These are phyloP conservation scores for Prunus dulcis DNA, from an alignment of 306 rosid species.

Conservation along the genomic window DNA sequence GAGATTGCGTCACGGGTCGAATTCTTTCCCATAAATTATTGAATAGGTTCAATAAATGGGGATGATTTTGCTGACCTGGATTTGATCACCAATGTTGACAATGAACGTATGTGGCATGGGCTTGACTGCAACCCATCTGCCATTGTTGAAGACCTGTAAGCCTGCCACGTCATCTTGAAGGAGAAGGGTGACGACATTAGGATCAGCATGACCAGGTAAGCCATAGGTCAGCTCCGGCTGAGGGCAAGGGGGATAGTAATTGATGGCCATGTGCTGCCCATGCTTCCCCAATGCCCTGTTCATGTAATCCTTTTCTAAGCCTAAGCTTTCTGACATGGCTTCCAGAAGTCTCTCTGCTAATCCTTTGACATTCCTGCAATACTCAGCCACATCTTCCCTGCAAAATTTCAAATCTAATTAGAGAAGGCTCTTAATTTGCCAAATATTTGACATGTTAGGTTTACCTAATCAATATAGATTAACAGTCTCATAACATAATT, in stretches of 20 bases:
- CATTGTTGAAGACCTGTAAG: slow-evolving; percentile 20
- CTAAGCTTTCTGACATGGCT: slow-evolving; percentile 28
- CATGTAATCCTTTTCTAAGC: slow-evolving; percentile 22
- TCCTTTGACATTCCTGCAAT: slow-evolving; percentile 12
- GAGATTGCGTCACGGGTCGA: too few relatives aligned
- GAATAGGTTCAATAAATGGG: too few relatives aligned
- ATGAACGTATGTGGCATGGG: slow-evolving; percentile 27
- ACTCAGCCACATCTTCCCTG: slow-evolving; percentile 19
- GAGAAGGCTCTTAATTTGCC: background rate
- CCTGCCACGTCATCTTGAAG: slow-evolving; percentile 35
- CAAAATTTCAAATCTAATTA: background rate
- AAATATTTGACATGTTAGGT: too few relatives aligned
- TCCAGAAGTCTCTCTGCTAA: slow-evolving; percentile 18
- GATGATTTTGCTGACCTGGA: slow-evolving; percentile 15
- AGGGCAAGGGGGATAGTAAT: slow-evolving; percentile 30
- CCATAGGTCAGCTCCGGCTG: slow-evolving; percentile 31
- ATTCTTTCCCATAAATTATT: too few relatives aligned
- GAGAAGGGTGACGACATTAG: slow-evolving; percentile 28
- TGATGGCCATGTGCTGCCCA: slow-evolving; percentile 35
- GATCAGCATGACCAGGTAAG: slow-evolving; percentile 25
- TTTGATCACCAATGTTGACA: slow-evolving; percentile 29
- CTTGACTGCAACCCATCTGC: slow-evolving; percentile 27
- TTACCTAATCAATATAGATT: background rate
- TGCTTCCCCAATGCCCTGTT: slow-evolving; percentile 23
- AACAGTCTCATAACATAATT: background rate